Base-by-base conservation (phyloP, 805 yeast species). In the Myxozyma mucilagina region DNA sequence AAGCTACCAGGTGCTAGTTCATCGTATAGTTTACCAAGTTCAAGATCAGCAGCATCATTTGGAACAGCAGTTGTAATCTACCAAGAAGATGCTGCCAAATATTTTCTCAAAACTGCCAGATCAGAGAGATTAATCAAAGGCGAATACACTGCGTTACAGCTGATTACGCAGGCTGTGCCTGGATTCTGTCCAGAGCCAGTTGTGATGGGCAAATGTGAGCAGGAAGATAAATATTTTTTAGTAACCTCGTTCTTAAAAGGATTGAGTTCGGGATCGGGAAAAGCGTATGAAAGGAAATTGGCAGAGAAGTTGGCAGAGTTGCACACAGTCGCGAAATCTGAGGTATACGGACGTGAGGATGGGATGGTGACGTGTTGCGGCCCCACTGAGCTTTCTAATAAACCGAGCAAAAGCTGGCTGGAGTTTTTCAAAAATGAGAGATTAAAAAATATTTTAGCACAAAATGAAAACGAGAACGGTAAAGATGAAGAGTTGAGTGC, bases 341-440 rank as follows among this genome's bases (percentile, higher is more conserved):
- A 29, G 18, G 52, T 48, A 3, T 64, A 53, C 34, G 67, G 67
- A 2, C 44, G 64, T 16, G 47, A 65, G 13, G 64, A 55, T 20
- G 60, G 60, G 11, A 32, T 24, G 4, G 32, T 38, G 24, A 63
- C 67, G 0, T 64, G 65, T 44, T 64, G 67, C 34, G 67, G 67
- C 16, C 34, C 63, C 3, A 64, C 67, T 9, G 49, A 45, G 47
- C 18, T 55, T 47, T 62, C 59, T 9, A 64, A 64, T 39, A 42
- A 51, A 42, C 66, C 67, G 9, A 58, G 65, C 3, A n/a, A 31
- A 7, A 36, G 62, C 14, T 64, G 67, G 67, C 20, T 48, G 2
- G 67, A 64, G 31, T 64, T 64, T 53, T 64, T 47, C 34, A 32
- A 39, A 4, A 36, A 7, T 7, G 51, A 58, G 11, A 36, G 67